Percentiles rank a stretch among this genome's conserved stretches.
phyloP scores from a whole-genome alignment of 139 green algal genomes.

The Ettlia oleoabundans region DNA sequence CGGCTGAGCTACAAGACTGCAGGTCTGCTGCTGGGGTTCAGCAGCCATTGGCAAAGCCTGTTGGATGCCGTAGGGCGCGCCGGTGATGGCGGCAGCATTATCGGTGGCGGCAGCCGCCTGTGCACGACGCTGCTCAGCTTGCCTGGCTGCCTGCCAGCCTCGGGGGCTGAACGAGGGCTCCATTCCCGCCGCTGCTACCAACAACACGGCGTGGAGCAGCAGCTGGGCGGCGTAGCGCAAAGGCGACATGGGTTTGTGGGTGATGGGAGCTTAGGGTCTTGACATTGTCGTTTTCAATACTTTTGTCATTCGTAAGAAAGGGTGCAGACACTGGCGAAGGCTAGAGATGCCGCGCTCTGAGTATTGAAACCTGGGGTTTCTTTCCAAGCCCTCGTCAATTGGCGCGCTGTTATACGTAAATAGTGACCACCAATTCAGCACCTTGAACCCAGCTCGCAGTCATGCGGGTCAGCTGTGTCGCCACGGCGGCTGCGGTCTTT shows the following conservation, averaged over 20 bases:
- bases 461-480: too few relatives aligned
- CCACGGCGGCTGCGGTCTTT: too few relatives aligned
- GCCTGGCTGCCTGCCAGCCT: constrained; percentile 33
- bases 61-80: neutral
- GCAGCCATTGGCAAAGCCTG: neutral
- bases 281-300: too few relatives aligned
- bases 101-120: neutral
- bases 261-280: too few relatives aligned
- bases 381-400: too few relatives aligned
- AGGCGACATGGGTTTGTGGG: neutral
- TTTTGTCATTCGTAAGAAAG: too few relatives aligned
- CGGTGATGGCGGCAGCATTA: neutral
- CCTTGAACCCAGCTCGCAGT: too few relatives aligned
- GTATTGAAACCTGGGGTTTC: too few relatives aligned
- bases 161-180: neutral
- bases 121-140: constrained; percentile 13
- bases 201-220: neutral
- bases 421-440: too few relatives aligned
- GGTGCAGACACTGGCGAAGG: too few relatives aligned
- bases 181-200: neutral
- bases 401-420: too few relatives aligned
- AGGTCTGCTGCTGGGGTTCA: neutral
- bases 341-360: too few relatives aligned
- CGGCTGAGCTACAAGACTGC: neutral
- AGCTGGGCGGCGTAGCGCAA: constrained; percentile 10